Base-by-base conservation (phyloP, 2,329 filamentous ascomycete genomes). In the Aspergillus pseudoviridinutans region DNA sequence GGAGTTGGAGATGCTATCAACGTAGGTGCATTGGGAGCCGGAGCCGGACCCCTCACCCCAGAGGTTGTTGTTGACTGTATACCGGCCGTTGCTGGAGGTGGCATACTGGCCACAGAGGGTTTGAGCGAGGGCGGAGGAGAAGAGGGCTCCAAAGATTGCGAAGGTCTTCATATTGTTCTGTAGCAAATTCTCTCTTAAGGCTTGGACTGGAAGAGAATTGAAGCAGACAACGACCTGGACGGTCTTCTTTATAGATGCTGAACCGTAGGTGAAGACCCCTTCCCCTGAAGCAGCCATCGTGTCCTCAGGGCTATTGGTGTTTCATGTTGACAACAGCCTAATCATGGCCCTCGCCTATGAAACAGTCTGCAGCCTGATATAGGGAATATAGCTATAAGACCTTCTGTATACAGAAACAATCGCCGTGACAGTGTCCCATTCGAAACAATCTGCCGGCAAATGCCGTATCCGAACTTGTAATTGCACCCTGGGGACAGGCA, bases 51-150 rank as follows among this genome's bases (percentile, higher is more conserved):
- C 56, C 27, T 67, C 44, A 7, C 78, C 77, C 79, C 79, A 81
- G 51, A 79, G 73, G 67, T 81, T 79, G 68, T 81, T 78, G 71
- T 79, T 80, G 54, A 81, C 64, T 35, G 70, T 78, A 65, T 78
- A 80, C 12, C 62, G 66, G 29, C 69, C 72, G 2, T 69, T 73
- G 4, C 65, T 49, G 2, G 70, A 50, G 20, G 64, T 66, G 25
- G 62, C 73, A 53, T 67, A 78, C 50, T 71, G 61, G 12, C 27
- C 24, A 25, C 44, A 47, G 44, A 47, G 22, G 24, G 44, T 24
- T 7, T 47, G 20, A 14, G 44, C n/a, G 24, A 47, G 22, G 44
- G 44, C 22, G 27, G 22, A 14, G n/a, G 44, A 24, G 44, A 47
- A 14, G 12, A 47, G 14, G 2, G 44, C 44, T 14, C 20, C 22